Evolutionary conservation across 257 asterid genomes (phyloP).

Genomic region (Voacanga thouarsii): DNA sequence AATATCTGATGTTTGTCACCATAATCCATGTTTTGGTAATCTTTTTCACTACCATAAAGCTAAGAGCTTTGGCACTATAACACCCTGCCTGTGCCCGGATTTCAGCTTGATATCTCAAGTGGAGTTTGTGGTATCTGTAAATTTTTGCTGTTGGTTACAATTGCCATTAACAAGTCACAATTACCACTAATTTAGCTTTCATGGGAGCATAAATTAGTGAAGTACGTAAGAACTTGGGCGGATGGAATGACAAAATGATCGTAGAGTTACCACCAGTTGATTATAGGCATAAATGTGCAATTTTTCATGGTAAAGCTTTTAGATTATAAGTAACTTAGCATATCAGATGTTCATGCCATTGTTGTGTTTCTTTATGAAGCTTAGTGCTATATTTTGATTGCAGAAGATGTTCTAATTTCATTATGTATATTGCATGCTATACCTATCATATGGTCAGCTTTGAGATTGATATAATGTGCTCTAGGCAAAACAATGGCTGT

Average conservation of each 20-base stretch:
- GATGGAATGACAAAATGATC: neutral
- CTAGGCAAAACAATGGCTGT: slow-evolving; percentile 28
- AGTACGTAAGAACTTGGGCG: neutral
- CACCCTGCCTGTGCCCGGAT: neutral
- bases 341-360: neutral
- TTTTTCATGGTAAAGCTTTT: neutral
- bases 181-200: neutral
- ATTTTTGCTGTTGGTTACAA: neutral
- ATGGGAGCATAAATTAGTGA: neutral
- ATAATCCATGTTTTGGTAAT: no score
- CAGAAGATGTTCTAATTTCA: no score
- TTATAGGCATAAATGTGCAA: neutral
- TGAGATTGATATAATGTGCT: neutral
- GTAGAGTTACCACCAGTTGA: neutral
- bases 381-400: no score
- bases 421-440: neutral
- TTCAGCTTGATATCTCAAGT: neutral
- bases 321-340: neutral
- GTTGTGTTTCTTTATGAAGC: neutral
- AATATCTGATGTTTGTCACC: no score
- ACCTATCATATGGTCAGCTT: neutral
- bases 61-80: neutral
- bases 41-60: neutral
- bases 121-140: neutral
- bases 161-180: neutral